Evolutionary conservation across 257 asterid species (phyloP), one percentile per base, ranked within the genome.

Genomic region (Orobanche coerulescens): DNA sequence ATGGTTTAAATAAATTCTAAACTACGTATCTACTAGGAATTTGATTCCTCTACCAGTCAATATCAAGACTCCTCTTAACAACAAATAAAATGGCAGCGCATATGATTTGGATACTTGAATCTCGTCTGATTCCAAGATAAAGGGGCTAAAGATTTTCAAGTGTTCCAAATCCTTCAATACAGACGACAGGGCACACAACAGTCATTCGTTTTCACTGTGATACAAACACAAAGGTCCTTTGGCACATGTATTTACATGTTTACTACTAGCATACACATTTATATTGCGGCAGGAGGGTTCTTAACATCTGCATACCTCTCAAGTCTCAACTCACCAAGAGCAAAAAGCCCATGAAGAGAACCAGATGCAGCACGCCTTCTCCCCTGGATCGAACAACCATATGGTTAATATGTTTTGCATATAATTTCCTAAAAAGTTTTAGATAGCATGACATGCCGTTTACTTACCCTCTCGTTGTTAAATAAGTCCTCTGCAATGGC

Each of bases 401-500:
- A 43, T 28, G 37, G 64, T 62, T 22, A 72, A 30, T 36, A 33
- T 11, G 12, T 25, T 56, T 55, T 12, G 19, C 14, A 64, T 14
- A 2, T 40, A n/a, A 15, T 18, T 55, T 61, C 25, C 6, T 44
- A 49, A 30, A 7, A 58, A 44, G 25, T 47, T 68, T 13, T 26
- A 69, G 33, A 67, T 53, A 28, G 57, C 22, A 48, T 4, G 43
- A 40, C n/a, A 42, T 30, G 67, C n/a, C 16, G 37, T 40, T 42
- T 47, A 67, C 73, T 12, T 20, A 85, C 97, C 95, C 83, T 87
- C 69, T 84, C 89, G 36, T 72, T 68, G 73, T 88, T 84, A 61
- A 93, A 93, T n/a, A 89, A 74, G 76, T 88, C 97, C 28, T 93
- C 98, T 5, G 95, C 95, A 46, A 84, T 73, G 60, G 95, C 94